A percentile compares a stretch with the other conserved stretches of the same genome.
phyloP scores from a whole-genome alignment of 2,329 filamentous ascomycete genomes.

The Claviceps humidiphila region DNA sequence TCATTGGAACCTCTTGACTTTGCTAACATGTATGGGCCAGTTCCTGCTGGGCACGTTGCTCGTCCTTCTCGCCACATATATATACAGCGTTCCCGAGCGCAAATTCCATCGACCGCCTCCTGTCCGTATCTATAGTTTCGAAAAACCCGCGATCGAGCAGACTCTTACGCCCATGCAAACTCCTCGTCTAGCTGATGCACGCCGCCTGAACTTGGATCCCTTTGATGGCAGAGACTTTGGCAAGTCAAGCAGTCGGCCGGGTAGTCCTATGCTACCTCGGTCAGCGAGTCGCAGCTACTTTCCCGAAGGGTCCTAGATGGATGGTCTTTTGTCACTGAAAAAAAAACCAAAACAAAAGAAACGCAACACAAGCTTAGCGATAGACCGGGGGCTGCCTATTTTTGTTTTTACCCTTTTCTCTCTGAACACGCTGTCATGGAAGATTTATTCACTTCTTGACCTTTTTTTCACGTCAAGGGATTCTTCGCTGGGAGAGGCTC shows the following conservation, averaged over 20 bases:
- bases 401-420: too few species aligned
- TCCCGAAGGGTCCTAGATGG: slow-evolving; percentile 17
- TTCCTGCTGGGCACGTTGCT: slow-evolving; percentile 69
- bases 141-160: slow-evolving; percentile 54
- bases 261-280: slow-evolving; percentile 29
- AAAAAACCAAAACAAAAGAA: neutral
- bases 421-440: too few species aligned
- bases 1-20: neutral
- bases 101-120: slow-evolving; percentile 44
- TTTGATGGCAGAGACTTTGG: slow-evolving; percentile 26
- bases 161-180: slow-evolving; percentile 23
- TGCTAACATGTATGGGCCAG: slow-evolving; percentile 29
- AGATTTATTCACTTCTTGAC: neutral
- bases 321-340: neutral
- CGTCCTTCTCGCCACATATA: slow-evolving; percentile 70
- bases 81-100: slow-evolving; percentile 61
- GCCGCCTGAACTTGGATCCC: slow-evolving; percentile 25
- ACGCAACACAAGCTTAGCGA: neutral
- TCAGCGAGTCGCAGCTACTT: slow-evolving; percentile 25
- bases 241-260: slow-evolving; percentile 32
- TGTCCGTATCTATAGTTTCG: slow-evolving; percentile 58
- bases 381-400: neutral
- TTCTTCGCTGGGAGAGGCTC: neutral
- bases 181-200: slow-evolving; percentile 19
- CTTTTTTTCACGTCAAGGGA: neutral